Base-by-base conservation (phyloP, 306 rosid genomes). In the Gastrolobium bilobum region DNA sequence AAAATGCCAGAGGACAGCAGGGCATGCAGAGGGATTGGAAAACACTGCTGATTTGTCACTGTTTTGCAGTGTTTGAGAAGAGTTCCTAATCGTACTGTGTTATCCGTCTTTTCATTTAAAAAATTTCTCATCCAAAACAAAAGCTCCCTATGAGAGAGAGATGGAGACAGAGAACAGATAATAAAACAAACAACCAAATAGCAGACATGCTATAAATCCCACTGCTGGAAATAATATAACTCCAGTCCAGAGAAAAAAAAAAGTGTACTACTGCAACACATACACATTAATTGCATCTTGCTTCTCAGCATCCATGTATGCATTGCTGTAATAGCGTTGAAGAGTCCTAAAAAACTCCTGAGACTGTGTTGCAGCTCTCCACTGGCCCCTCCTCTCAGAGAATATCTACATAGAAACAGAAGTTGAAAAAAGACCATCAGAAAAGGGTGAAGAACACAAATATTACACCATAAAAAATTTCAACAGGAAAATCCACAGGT, bases 361-460 rank as follows among this genome's bases (percentile, higher is more conserved):
- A n/a, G 98, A 93, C 81, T 96, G 97, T 2, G 93, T 90, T 81
- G 99, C 98, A 37, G 99, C 96, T 79, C 87, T 93, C 98, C 99
- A 96, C 63, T 96, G 98, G 58, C 98, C 99, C 87, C 98, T 89
- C 79, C 93, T 93, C 84, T 89, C 94, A 6, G 96, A 96, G 84
- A 96, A 96, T 86, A 96, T 90, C 98, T 96, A 79, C 81, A 84
- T 11, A 50, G 77, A 43, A 58, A 79, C 75, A 61, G 30, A 54
- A 68, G 26, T 20, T 20, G 26, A 20, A 33, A 63, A 56, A 74
- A 35, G 42, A 56, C 14, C 31, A 64, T 29, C 58, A 58, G 42
- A 50, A 42, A 68, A 76, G 50, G 80, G 14, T 35, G 56, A 59
- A 48, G 53, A 67, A 29, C 54, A 68, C 9, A 37, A 66, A 46